A percentile compares a stretch with the other conserved stretches of the same genome.
phyloP scores from a whole-genome alignment of 2,329 filamentous ascomycete genomes.

The Penicillium sp. region DNA sequence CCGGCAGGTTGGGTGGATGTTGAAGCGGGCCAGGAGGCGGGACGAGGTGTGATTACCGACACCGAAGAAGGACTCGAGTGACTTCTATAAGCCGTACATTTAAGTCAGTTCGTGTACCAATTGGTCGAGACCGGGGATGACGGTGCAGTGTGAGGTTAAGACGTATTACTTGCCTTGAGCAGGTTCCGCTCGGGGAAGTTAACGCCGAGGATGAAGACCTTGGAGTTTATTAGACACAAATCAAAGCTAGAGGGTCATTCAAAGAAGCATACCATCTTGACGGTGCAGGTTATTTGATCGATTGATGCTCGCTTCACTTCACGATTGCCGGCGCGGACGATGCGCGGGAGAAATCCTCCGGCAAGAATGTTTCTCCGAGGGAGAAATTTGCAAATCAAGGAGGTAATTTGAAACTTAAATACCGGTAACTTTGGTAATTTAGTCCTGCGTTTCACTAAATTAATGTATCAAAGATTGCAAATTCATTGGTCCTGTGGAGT shows the following conservation, averaged over 20 bases:
- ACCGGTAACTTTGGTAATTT: background rate
- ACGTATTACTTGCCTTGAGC: constrained; percentile 68
- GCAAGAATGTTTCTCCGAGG: constrained; percentile 41
- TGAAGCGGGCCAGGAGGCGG: constrained; percentile 83
- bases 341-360: constrained; percentile 36
- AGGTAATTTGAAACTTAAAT: constrained; percentile 6
- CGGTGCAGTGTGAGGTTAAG: constrained; percentile 1
- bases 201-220: constrained; percentile 85
- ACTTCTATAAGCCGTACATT: constrained; percentile 33
- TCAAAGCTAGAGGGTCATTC: background rate
- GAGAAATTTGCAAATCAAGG: constrained; percentile 11
- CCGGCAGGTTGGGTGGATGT: constrained; percentile 81
- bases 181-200: constrained; percentile 84
- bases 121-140: background rate
- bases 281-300: constrained; percentile 10
- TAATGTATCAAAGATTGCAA: background rate
- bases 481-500: constrained; percentile 4
- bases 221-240: constrained; percentile 16
- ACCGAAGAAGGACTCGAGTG: constrained; percentile 84
- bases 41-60: constrained; percentile 72
- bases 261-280: constrained; percentile 36
- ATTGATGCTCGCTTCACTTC: constrained; percentile 16
- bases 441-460: background rate
- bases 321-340: constrained; percentile 19
- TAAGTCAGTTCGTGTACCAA: constrained; percentile 15